Evolutionary conservation across 2,329 filamentous ascomycete genomes (phyloP).

Genomic region (Purpureocillium lavendulum): DNA sequence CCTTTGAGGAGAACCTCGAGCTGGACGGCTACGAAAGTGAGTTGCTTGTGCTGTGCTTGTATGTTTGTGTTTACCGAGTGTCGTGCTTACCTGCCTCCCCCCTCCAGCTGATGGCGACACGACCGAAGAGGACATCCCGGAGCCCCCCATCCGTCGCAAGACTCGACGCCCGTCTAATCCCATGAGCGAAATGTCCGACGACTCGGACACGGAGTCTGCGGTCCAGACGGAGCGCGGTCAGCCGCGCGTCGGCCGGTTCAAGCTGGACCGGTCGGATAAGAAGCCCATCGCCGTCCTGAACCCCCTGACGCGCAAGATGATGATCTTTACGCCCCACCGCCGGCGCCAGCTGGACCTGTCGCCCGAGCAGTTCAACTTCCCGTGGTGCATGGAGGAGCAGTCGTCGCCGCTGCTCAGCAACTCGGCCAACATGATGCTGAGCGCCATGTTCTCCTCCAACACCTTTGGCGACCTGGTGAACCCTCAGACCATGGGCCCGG

Average conservation of each 20-base stretch:
- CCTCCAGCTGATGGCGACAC: slow-evolving; percentile 50
- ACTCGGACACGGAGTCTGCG: slow-evolving; percentile 40
- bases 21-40: slow-evolving; percentile 54
- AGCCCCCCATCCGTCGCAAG: slow-evolving; percentile 40
- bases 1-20: slow-evolving; percentile 28
- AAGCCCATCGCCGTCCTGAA: slow-evolving; percentile 53
- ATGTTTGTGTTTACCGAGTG: not conserved
- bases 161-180: slow-evolving; percentile 30
- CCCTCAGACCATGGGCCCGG: slow-evolving; percentile 61
- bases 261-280: slow-evolving; percentile 42
- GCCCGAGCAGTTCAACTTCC: slow-evolving; percentile 45
- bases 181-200: slow-evolving; percentile 36
- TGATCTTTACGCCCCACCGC: slow-evolving; percentile 51
- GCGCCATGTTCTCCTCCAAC: slow-evolving; percentile 54
- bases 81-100: slow-evolving; percentile 26
- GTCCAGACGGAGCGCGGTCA: slow-evolving; percentile 40
- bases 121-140: slow-evolving; percentile 50
- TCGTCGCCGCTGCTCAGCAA: slow-evolving; percentile 54
- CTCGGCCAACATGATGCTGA: slow-evolving; percentile 70
- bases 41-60: slow-evolving; percentile 20
- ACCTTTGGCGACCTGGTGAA: slow-evolving; percentile 49
- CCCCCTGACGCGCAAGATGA: slow-evolving; percentile 50
- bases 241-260: slow-evolving; percentile 46
- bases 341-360: slow-evolving; percentile 42
- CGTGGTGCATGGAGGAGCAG: slow-evolving; percentile 32